phyloP scores from a whole-genome alignment of 495 filamentous ascomycete species.

The Neurospora tetraspora region DNA sequence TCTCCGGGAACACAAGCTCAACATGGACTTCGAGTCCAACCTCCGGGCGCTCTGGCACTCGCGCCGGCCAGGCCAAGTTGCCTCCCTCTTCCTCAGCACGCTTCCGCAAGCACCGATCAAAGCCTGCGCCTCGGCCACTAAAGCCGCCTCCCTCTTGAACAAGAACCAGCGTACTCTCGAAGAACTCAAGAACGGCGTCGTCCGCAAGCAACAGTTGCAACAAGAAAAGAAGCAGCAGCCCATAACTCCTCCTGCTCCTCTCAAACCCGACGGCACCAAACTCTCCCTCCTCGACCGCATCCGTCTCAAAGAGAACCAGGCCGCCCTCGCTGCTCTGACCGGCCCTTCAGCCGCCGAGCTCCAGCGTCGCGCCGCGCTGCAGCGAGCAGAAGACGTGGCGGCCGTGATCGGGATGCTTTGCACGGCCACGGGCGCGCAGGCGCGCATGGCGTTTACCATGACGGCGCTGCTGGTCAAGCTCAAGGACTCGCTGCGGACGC shows the following conservation, averaged over 20 bases:
- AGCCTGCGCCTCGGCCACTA: constrained; percentile 33
- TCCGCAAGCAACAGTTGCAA: constrained; percentile 31
- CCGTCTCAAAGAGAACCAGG: constrained; percentile 45
- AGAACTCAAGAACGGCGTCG: constrained; percentile 45
- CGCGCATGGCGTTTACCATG: constrained; percentile 50
- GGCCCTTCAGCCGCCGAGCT: constrained; percentile 38
- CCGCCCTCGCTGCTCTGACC: constrained; percentile 28
- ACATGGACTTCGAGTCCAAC: constrained; percentile 40
- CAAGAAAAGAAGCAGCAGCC: constrained; percentile 4
- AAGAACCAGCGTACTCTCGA: constrained; percentile 53
- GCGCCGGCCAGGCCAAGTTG: constrained; percentile 11
- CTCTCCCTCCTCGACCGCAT: constrained; percentile 53
- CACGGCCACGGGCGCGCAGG: constrained; percentile 23
- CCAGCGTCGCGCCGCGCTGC: constrained; percentile 46
- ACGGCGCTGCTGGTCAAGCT: constrained; percentile 46
- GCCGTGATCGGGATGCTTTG: constrained; percentile 49
- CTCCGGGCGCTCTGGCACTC: constrained; percentile 38
- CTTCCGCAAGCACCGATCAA: constrained; percentile 48
- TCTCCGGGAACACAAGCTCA: constrained; percentile 46
- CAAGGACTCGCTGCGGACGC: constrained; percentile 50
- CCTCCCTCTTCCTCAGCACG: constrained; percentile 35
- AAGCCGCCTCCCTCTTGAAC: constrained; percentile 32
- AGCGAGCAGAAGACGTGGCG: constrained; percentile 50
- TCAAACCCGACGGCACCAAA: constrained; percentile 25
- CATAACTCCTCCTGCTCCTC: constrained; percentile 4